Percentiles rank a stretch among this genome's conserved stretches.
phyloP scores from a whole-genome alignment of 192 early-diverging fungal genomes.

The Dissophora globulifera region DNA sequence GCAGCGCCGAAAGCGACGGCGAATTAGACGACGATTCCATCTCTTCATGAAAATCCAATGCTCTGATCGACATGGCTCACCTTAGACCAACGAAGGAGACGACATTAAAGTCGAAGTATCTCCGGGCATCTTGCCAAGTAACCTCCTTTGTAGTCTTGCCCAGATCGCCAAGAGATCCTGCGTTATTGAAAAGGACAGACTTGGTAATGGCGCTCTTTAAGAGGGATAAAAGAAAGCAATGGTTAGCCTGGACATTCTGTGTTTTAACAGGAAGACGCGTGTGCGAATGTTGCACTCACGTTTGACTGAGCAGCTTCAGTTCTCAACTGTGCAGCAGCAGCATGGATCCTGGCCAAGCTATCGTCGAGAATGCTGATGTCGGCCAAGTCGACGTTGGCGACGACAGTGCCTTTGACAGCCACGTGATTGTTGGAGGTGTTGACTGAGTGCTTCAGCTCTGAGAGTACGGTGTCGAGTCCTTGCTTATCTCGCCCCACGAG shows the following conservation, averaged over 20 bases:
- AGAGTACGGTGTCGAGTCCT: conserved; percentile 31
- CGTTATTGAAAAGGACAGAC: conserved; percentile 77
- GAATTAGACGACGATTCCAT: not conserved
- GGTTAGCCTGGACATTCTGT: not conserved
- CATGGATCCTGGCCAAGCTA: conserved; percentile 31
- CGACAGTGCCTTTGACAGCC: conserved; percentile 19
- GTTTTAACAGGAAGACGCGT: not conserved
- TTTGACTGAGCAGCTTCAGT: conserved; percentile 18
- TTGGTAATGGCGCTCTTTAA: conserved; percentile 30
- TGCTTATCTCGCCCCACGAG: conserved; percentile 68
- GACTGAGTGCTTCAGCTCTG: conserved; percentile 15
- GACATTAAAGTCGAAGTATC: conserved; percentile 68
- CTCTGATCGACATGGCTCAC: too few relatives aligned
- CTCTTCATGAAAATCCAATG: too few relatives aligned
- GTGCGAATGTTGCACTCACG: not conserved
- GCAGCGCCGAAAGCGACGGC: not conserved
- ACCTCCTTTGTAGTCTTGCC: conserved; percentile 65
- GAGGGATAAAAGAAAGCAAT: not conserved
- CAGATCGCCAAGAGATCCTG: conserved; percentile 78
- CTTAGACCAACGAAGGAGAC: conserved; percentile 64
- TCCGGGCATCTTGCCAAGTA: conserved; percentile 55
- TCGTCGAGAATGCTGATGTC: conserved; percentile 16
- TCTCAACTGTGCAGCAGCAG: conserved; percentile 10
- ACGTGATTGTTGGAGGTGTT: not conserved
- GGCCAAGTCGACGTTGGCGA: conserved; percentile 48